Conservation (phyloP, 768 basidiomycete species). For the Porphyrellus cyaneotinctus region DNA sequence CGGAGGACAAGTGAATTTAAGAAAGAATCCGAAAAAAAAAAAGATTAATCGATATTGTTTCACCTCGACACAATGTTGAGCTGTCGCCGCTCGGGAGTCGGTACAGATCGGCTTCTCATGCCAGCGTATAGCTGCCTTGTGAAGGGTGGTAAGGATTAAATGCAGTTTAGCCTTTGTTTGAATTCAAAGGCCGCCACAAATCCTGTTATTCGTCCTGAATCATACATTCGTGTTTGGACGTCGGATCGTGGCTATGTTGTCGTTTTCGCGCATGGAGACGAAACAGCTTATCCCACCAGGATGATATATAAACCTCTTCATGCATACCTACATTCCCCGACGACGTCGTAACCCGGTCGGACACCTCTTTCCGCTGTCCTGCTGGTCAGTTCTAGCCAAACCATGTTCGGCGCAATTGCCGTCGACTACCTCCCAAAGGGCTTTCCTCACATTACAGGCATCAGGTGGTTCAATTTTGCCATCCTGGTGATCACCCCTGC, state of each 20-base stretch:
- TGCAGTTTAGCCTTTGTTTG: slow-evolving; percentile 4
- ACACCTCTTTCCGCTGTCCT: not conserved
- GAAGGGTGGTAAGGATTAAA: not conserved
- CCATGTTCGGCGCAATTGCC: slow-evolving; percentile 10
- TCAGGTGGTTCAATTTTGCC: slow-evolving; percentile 76
- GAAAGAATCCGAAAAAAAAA: slow-evolving; percentile 14
- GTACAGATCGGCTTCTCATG: slow-evolving; percentile 16
- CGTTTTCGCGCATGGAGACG: slow-evolving; percentile 15
- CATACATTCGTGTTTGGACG: slow-evolving; percentile 15
- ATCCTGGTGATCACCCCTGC: slow-evolving; percentile 69
- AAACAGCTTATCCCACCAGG: slow-evolving; percentile 20
- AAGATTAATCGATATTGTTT: slow-evolving; percentile 12
- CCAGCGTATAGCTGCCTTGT: slow-evolving; percentile 6
- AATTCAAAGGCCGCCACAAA: slow-evolving; percentile 11
- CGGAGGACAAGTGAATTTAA: slow-evolving; percentile 7
- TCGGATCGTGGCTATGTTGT: slow-evolving; percentile 19
- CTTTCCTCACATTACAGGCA: slow-evolving; percentile 49
- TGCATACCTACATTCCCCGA: slow-evolving; percentile 15
- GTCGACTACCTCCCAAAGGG: slow-evolving; percentile 17
- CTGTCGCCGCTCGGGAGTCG: too few relatives aligned
- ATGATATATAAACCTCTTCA: slow-evolving; percentile 27
- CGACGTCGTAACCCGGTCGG: slow-evolving; percentile 2
- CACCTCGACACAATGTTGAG: slow-evolving; percentile 7
- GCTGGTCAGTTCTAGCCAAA: not conserved
- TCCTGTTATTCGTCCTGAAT: slow-evolving; percentile 18